Evolutionary conservation across 306 rosid genomes (phyloP).

Genomic region (Canavalia ensiformis): DNA sequence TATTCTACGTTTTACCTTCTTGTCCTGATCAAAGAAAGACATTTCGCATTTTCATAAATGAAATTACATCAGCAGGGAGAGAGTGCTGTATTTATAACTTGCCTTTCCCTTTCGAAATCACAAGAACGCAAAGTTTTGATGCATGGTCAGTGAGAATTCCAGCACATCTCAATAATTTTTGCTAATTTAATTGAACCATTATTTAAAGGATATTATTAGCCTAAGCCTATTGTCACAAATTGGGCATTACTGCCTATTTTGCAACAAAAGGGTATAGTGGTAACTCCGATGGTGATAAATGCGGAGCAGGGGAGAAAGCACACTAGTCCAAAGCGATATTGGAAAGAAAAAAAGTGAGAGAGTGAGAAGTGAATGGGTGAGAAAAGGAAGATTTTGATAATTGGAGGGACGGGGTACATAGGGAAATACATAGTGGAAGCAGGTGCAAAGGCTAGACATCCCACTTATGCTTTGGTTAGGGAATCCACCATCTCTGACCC

Average conservation of each 20-base stretch:
- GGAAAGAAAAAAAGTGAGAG: background rate
- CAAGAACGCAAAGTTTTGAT: no score
- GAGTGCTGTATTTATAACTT: background rate
- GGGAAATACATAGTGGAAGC: constrained; percentile 85
- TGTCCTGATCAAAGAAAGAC: background rate
- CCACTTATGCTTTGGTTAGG: constrained; percentile 81
- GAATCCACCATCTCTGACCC: constrained; percentile 73
- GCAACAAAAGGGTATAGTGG: no score
- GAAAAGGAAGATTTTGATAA: constrained; percentile 84
- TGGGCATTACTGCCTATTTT: no score
- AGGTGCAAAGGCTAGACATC: constrained; percentile 76
- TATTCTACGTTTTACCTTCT: background rate
- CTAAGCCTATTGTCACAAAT: no score
- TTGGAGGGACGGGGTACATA: constrained; percentile 94
- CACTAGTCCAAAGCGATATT: background rate
- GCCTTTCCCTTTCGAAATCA: no score
- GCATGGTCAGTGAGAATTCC: no score
- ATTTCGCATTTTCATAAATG: background rate
- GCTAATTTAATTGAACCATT: no score
- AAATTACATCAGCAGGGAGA: background rate
- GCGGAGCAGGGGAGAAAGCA: no score
- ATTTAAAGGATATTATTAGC: no score
- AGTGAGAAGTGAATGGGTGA: constrained; percentile 57
- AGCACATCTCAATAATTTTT: no score
- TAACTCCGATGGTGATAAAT: no score